These are phyloP conservation scores for Boehmeria nivea DNA, from an alignment of 306 rosid genomes.

Conservation along the genomic window DNA sequence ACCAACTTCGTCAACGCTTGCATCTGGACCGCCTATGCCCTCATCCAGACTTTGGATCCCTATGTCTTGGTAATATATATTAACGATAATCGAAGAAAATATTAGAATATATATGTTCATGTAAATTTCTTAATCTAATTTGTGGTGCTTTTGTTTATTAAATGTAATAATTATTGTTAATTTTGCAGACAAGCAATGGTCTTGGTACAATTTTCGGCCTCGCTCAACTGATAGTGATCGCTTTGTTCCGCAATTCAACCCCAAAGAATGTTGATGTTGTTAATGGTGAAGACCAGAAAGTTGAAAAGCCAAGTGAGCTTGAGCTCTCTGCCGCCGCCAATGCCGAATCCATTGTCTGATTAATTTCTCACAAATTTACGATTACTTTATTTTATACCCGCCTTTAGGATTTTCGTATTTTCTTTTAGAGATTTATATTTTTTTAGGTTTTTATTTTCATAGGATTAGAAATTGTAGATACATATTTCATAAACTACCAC, in stretches of 20 bases:
- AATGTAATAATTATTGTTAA: too few species aligned
- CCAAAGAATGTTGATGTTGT: too few species aligned
- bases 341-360: neutral
- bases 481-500: too few species aligned
- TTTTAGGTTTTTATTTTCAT: too few species aligned
- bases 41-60: slow-evolving; percentile 53
- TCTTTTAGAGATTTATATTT: too few species aligned
- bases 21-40: slow-evolving; percentile 74
- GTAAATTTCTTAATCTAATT: too few species aligned
- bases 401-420: slow-evolving; percentile 13
- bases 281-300: too few species aligned
- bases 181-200: slow-evolving; percentile 56
- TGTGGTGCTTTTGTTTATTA: too few species aligned
- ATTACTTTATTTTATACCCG: slow-evolving; percentile 33
- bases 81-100: too few species aligned
- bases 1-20: slow-evolving; percentile 61
- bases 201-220: slow-evolving; percentile 55
- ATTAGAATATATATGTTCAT: too few species aligned
- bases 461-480: too few species aligned
- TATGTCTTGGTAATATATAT: slow-evolving; percentile 40
- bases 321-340: slow-evolving; percentile 24
- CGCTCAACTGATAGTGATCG: slow-evolving; percentile 47
- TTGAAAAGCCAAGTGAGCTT: slow-evolving; percentile 21
- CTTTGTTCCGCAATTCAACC: slow-evolving; percentile 19
- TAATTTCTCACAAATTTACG: neutral